phyloP scores from a whole-genome alignment of 345 rosid species.

The Arabidopsis suecica region DNA sequence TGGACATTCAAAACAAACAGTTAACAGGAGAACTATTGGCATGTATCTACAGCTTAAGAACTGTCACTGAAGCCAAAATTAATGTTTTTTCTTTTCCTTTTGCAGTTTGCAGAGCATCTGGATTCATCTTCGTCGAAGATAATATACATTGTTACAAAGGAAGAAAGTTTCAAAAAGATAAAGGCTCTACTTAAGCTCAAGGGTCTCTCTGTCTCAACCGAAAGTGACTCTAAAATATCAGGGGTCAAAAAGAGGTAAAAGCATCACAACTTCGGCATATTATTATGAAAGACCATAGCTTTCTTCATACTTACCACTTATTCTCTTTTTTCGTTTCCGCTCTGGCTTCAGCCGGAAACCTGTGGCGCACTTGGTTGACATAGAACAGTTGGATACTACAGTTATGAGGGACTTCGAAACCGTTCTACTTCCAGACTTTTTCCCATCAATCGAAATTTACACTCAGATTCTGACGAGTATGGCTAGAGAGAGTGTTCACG shows the following conservation, averaged over 20 bases:
- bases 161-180: conserved; percentile 45
- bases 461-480: conserved; percentile 55
- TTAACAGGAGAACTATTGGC: background rate
- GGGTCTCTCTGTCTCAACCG: conserved; percentile 47
- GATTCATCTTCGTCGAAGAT: conserved; percentile 46
- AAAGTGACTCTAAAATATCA: conserved; percentile 29
- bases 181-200: conserved; percentile 51
- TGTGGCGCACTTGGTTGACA: conserved; percentile 46
- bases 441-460: conserved; percentile 44
- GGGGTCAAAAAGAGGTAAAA: conserved; percentile 50
- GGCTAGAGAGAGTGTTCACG: conserved; percentile 57
- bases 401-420: conserved; percentile 51
- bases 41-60: too few species aligned
- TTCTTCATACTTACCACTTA: background rate
- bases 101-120: conserved; percentile 48
- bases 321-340: background rate
- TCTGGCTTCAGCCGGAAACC: conserved; percentile 41
- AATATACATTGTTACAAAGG: conserved; percentile 50
- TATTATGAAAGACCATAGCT: conserved; percentile 14
- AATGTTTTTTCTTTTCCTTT: too few species aligned
- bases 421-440: conserved; percentile 57
- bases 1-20: conserved; percentile 12
- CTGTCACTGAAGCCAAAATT: too few species aligned
- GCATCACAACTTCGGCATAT: conserved; percentile 1
- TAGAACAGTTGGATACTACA: conserved; percentile 40